phyloP scores from a whole-genome alignment of 805 yeast genomes.

The Candida incommunis region DNA sequence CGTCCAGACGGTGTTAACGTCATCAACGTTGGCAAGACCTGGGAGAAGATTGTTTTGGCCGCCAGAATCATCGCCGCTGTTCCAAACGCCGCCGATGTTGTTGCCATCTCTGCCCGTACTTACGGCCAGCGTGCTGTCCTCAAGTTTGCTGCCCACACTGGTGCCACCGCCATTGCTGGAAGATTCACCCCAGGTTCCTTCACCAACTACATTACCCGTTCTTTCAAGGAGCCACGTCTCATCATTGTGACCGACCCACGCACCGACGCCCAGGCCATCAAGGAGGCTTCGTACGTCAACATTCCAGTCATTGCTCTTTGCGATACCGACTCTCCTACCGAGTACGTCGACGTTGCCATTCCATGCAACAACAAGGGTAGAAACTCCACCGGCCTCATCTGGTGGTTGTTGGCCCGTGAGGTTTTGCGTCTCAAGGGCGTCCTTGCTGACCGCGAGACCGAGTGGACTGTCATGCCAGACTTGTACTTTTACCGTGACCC shows the following conservation, averaged over 20 bases:
- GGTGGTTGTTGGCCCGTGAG: constrained; percentile 99
- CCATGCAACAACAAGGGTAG: constrained; percentile 99
- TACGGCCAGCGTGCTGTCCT: constrained; percentile 99
- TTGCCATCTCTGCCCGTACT: constrained; percentile 97
- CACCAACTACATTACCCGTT: constrained; percentile 99
- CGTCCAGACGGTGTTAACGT: constrained; percentile 99
- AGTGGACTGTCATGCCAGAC: constrained; percentile 99
- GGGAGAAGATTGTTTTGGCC: constrained; percentile 99
- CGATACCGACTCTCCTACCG: constrained; percentile 98
- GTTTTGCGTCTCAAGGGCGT: constrained; percentile 98
- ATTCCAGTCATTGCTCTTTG: constrained; percentile 98
- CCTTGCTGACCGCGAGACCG: constrained; percentile 87
- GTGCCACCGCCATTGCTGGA: constrained; percentile 99
- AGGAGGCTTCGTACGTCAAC: constrained; percentile 99
- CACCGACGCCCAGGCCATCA: constrained; percentile 99
- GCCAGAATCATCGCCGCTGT: constrained; percentile 99
- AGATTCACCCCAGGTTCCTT: constrained; percentile 99
- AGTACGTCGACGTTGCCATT: constrained; percentile 98
- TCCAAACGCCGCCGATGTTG: constrained; percentile 97
- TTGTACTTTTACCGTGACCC: constrained; percentile 99
- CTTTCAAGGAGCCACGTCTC: constrained; percentile 99
- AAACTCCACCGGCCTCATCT: constrained; percentile 98
- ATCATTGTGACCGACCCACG: constrained; percentile 99
- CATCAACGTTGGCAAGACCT: constrained; percentile 96
- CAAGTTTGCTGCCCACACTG: constrained; percentile 99